Conservation (phyloP, 768 basidiomycete genomes). For the Mycena rebaudengoi region DNA sequence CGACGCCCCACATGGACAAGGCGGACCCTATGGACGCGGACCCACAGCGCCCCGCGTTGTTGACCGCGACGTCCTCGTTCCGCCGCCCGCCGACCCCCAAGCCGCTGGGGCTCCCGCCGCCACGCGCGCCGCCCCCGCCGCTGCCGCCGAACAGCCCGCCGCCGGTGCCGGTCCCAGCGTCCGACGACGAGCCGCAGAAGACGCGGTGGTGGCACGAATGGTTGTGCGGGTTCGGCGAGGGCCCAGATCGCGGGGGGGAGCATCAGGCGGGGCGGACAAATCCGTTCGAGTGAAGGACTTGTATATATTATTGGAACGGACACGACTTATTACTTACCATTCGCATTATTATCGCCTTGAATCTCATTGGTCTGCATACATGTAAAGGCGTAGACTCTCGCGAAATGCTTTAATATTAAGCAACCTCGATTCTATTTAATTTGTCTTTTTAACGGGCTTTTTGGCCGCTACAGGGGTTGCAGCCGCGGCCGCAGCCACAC, state of each 20-base stretch:
- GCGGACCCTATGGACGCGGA: slow-evolving; percentile 7
- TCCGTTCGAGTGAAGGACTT: slow-evolving; percentile 54
- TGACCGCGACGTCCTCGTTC: slow-evolving; percentile 31
- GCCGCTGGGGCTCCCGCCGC: slow-evolving; percentile 70
- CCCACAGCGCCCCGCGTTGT: slow-evolving; percentile 32
- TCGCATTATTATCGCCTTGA: no score
- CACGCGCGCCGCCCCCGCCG: slow-evolving; percentile 62
- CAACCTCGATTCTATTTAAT: no score
- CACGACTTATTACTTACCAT: neutral
- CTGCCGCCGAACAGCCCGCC: slow-evolving; percentile 37
- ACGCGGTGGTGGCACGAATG: slow-evolving; percentile 87
- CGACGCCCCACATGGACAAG: slow-evolving; percentile 17
- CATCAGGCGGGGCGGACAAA: slow-evolving; percentile 84
- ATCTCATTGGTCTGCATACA: no score
- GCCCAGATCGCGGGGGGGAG: slow-evolving; percentile 76
- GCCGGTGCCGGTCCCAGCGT: slow-evolving; percentile 42
- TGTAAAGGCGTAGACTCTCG: no score
- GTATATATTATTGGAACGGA: neutral
- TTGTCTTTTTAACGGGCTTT: slow-evolving; percentile 18
- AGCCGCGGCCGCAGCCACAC: slow-evolving; percentile 35
- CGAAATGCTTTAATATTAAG: no score
- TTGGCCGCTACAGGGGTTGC: neutral
- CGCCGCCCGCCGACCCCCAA: slow-evolving; percentile 55
- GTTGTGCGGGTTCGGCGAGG: slow-evolving; percentile 83
- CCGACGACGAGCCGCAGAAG: slow-evolving; percentile 45